Evolutionary conservation across 257 asterid genomes (phyloP).

Genomic region (Plectranthus barbatus): DNA sequence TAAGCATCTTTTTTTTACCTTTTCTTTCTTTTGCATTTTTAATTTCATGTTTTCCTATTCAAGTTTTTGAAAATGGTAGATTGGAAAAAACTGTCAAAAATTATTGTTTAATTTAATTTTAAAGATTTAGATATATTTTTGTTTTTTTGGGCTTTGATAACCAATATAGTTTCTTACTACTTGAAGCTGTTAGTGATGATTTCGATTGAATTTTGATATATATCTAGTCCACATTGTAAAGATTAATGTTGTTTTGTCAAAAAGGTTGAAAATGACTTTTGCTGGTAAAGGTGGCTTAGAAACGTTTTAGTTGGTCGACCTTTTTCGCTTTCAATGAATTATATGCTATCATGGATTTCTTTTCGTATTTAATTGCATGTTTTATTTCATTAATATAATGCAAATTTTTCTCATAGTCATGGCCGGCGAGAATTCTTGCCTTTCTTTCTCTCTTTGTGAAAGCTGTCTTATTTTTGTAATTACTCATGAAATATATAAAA

Average conservation of each 20-base stretch:
- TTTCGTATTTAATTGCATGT: background rate
- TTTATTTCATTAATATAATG: background rate
- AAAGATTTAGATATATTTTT: background rate
- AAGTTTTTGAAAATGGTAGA: background rate
- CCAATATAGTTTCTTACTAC: background rate
- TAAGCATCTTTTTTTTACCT: background rate
- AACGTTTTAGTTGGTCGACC: background rate
- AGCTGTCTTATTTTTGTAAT: background rate
- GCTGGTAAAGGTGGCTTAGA: slow-evolving; percentile 16
- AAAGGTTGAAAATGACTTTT: slow-evolving; percentile 6
- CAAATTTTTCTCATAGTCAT: background rate
- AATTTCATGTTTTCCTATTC: background rate
- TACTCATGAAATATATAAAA: background rate
- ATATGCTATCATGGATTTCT: background rate
- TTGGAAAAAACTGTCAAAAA: background rate
- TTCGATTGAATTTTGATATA: background rate
- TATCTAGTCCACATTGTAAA: background rate
- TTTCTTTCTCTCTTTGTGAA: background rate
- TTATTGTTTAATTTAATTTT: background rate
- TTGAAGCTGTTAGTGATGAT: background rate
- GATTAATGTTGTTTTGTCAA: slow-evolving; percentile 7
- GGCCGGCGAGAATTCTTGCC: background rate
- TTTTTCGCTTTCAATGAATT: background rate
- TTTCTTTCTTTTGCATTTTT: background rate
- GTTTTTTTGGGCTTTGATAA: background rate